These are phyloP conservation scores for Lipomyces starkeyi DNA, from an alignment of 805 yeast species.

Conservation along the genomic window DNA sequence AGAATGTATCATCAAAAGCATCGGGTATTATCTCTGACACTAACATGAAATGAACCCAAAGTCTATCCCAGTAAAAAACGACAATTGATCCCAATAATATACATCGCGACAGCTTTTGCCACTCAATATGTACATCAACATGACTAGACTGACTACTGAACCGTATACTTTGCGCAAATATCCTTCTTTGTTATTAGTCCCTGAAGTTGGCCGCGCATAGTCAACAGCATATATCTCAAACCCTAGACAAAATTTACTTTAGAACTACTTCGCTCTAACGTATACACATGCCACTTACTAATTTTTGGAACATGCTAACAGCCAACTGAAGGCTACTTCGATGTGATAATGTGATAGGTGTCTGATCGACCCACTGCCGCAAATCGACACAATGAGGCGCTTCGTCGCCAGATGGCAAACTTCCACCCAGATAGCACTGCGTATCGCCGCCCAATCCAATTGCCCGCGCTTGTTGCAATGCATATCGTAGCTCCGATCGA, in stretches of 20 bases:
- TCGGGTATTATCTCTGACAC: background rate
- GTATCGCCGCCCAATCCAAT: conserved; percentile 15
- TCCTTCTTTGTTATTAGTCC: conserved; percentile 51
- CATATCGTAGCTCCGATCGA: conserved; percentile 47
- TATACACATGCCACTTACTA: conserved; percentile 32
- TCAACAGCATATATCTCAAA: conserved; percentile 45
- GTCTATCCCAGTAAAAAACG: background rate
- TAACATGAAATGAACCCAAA: background rate
- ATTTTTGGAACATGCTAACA: conserved; percentile 49
- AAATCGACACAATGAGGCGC: conserved; percentile 33
- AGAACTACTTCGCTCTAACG: background rate
- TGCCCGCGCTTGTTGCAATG: conserved; percentile 40
- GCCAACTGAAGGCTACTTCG: conserved; percentile 47
- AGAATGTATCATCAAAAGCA: background rate
- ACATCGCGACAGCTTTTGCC: background rate
- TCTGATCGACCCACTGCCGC: conserved; percentile 39
- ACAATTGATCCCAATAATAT: background rate
- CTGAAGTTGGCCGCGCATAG: conserved; percentile 43
- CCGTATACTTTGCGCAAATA: conserved; percentile 34
- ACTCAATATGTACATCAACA: background rate
- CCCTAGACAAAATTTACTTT: conserved; percentile 40
- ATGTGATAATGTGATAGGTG: conserved; percentile 45
- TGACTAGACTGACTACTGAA: background rate
- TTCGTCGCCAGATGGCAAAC: conserved; percentile 23
- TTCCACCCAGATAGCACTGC: conserved; percentile 29